Conservation (phyloP, 148 eudicot species). For the Limonium bicolor region DNA sequence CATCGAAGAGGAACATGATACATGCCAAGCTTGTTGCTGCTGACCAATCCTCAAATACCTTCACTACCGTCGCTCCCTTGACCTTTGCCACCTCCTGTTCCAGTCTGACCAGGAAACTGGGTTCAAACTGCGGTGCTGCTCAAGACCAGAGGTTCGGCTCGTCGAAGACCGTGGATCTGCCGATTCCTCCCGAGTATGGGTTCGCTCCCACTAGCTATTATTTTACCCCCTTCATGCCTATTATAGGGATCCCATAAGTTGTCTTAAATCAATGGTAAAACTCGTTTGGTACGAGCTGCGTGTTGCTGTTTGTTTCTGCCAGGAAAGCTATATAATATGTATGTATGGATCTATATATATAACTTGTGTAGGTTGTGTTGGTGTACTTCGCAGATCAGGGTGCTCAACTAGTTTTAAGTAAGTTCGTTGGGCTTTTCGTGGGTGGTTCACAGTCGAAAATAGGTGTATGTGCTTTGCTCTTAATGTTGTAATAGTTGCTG, state of each 20-base stretch:
- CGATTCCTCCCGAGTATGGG: slow-evolving; percentile 64
- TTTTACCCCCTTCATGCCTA: slow-evolving; percentile 38
- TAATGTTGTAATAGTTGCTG: no score
- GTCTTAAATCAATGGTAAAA: no score
- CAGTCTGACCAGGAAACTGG: slow-evolving; percentile 1
- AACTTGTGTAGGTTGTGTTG: no score
- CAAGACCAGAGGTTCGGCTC: slow-evolving; percentile 16
- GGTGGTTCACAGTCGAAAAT: no score
- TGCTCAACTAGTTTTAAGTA: no score
- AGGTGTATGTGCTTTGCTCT: no score
- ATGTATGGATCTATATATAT: no score
- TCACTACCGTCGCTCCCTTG: slow-evolving; percentile 26
- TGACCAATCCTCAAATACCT: slow-evolving; percentile 13
- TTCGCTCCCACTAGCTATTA: slow-evolving; percentile 59
- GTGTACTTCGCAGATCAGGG: no score
- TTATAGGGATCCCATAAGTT: slow-evolving; percentile 77
- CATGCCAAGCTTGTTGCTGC: slow-evolving; percentile 9
- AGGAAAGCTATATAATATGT: no score
- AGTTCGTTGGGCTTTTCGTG: no score
- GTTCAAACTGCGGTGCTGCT: slow-evolving; percentile 15
- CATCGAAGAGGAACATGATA: slow-evolving; percentile 16
- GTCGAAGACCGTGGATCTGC: slow-evolving; percentile 53
- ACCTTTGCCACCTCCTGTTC: slow-evolving; percentile 41
- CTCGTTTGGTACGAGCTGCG: no score
- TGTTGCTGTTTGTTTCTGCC: no score